These are phyloP conservation scores for Harringtonia aguacate DNA, from an alignment of 2,329 filamentous ascomycete genomes.

Conservation along the genomic window DNA sequence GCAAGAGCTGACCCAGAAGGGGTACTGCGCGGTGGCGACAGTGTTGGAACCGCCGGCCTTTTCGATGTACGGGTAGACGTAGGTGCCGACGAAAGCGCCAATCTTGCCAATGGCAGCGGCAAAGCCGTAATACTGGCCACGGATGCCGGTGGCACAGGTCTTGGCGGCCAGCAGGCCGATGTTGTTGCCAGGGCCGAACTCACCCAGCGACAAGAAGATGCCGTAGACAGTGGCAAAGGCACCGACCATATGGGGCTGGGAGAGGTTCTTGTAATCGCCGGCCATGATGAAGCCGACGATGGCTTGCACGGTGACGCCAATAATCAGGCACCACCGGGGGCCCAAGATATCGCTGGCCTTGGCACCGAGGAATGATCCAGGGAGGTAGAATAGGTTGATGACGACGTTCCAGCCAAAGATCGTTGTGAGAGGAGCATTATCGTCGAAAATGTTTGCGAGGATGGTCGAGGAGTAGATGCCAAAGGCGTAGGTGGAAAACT, in stretches of 20 bases:
- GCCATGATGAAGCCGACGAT: constrained; percentile 84
- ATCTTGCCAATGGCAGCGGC: constrained; percentile 67
- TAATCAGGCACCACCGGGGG: constrained; percentile 60
- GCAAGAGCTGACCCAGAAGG: constrained; percentile 75
- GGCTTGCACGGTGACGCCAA: constrained; percentile 63
- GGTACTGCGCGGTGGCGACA: constrained; percentile 62
- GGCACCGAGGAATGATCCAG: constrained; percentile 68
- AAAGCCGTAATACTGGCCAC: constrained; percentile 65
- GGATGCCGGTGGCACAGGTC: constrained; percentile 78
- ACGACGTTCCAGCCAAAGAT: constrained; percentile 82
- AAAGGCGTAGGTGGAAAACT: constrained; percentile 74
- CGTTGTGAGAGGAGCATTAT: constrained; percentile 55
- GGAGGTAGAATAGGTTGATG: constrained; percentile 82
- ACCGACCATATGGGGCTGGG: constrained; percentile 53
- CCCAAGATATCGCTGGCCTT: constrained; percentile 70
- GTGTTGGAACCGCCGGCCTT: constrained; percentile 43
- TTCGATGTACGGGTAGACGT: constrained; percentile 66
- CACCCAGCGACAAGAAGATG: constrained; percentile 66
- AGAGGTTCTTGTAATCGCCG: constrained; percentile 62
- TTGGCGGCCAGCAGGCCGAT: constrained; percentile 82
- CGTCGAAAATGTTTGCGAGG: constrained; percentile 51
- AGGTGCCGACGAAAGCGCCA: constrained; percentile 77
- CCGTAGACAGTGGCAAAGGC: constrained; percentile 73
- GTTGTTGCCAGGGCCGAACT: constrained; percentile 82
- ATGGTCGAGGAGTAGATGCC: constrained; percentile 76